These are phyloP conservation scores for Sphaerulina vaccinii DNA, from an alignment of 2,329 filamentous ascomycete species.

Conservation along the genomic window DNA sequence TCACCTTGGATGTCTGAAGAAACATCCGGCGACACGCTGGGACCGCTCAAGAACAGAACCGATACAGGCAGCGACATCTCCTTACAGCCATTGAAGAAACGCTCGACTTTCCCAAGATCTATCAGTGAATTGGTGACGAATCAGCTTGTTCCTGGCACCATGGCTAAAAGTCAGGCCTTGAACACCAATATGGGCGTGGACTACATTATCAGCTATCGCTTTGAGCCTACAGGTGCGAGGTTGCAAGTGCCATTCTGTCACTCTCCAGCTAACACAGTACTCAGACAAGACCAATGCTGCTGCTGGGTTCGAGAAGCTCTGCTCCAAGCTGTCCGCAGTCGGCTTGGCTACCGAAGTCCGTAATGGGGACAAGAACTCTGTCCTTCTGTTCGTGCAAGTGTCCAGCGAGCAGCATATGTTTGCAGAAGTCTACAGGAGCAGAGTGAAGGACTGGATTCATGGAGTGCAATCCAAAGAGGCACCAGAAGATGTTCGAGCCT, in stretches of 20 bases:
- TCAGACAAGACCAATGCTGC: conserved; percentile 68
- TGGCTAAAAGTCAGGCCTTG: conserved; percentile 37
- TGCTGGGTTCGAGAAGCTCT: conserved; percentile 73
- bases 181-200: conserved; percentile 70
- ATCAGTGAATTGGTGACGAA: conserved; percentile 34
- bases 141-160: conserved; percentile 34
- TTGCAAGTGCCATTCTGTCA: background rate
- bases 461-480: conserved; percentile 79
- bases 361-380: conserved; percentile 68
- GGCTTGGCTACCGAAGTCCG: conserved; percentile 89
- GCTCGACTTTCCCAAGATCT: conserved; percentile 26
- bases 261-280: background rate
- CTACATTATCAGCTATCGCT: conserved; percentile 80
- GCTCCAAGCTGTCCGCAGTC: conserved; percentile 70
- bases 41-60: conserved; percentile 5
- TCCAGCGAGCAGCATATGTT: conserved; percentile 72
- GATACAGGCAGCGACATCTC: background rate
- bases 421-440: conserved; percentile 74
- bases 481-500: conserved; percentile 65
- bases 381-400: conserved; percentile 81
- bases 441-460: conserved; percentile 91
- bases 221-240: conserved; percentile 61
- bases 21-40: conserved; percentile 19
- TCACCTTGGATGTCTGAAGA: conserved; percentile 20
- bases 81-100: conserved; percentile 18